These are phyloP conservation scores for Saturnispora quitensis DNA, from an alignment of 805 yeast species.

Conservation along the genomic window DNA sequence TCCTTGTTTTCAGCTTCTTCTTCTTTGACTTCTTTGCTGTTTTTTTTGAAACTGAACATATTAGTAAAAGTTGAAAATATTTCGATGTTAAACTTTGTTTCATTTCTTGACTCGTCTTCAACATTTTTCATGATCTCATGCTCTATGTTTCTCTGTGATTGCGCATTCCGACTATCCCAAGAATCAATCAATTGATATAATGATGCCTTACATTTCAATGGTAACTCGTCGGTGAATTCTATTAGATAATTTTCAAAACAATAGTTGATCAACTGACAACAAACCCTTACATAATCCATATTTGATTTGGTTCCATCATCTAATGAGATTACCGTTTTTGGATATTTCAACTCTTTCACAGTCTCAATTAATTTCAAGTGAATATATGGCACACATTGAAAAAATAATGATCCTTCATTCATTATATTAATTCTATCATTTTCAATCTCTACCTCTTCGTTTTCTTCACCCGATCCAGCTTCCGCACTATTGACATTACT, in stretches of 20 bases:
- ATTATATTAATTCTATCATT: constrained; percentile 21
- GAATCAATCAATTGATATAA: constrained; percentile 26
- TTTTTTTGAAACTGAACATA: constrained; percentile 38
- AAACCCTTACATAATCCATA: constrained; percentile 26
- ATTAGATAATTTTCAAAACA: constrained; percentile 28
- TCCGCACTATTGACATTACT: constrained; percentile 22
- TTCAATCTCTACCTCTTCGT: constrained; percentile 1
- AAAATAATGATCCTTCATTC: constrained; percentile 28
- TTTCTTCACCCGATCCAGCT: not conserved
- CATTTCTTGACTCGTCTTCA: constrained; percentile 25
- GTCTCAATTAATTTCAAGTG: constrained; percentile 21
- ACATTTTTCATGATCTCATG: constrained; percentile 30
- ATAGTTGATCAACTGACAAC: constrained; percentile 27
- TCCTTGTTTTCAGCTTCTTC: constrained; percentile 20
- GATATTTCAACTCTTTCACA: constrained; percentile 21
- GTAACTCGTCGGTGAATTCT: constrained; percentile 27
- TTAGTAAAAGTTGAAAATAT: constrained; percentile 56
- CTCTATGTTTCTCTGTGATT: constrained; percentile 32
- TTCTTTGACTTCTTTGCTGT: constrained; percentile 22
- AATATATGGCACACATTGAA: constrained; percentile 29
- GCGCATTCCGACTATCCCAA: constrained; percentile 30
- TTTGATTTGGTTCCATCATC: constrained; percentile 6
- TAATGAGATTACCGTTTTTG: constrained; percentile 14
- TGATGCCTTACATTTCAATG: constrained; percentile 26
- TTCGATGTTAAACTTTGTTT: constrained; percentile 31